Conservation (phyloP, 352 stramenopile species). For the Pseudoperonospora humuli region DNA sequence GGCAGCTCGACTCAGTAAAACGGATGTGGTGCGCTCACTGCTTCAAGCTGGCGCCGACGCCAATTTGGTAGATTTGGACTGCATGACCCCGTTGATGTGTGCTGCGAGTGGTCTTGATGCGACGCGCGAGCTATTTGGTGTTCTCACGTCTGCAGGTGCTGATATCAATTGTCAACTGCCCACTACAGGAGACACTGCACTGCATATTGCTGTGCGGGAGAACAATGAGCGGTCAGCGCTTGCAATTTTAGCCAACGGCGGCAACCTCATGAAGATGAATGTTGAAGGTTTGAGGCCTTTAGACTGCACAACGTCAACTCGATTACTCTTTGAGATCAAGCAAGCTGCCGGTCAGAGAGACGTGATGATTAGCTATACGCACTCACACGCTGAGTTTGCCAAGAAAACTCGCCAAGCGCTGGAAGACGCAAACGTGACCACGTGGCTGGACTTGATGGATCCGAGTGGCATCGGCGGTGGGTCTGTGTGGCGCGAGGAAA, state of each 20-base stretch:
- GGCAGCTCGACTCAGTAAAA: slow-evolving; percentile 55
- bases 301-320: slow-evolving; percentile 73
- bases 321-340: slow-evolving; percentile 77
- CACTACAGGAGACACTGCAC: slow-evolving; percentile 53
- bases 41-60: slow-evolving; percentile 33
- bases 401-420: slow-evolving; percentile 65
- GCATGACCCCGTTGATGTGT: slow-evolving; percentile 66
- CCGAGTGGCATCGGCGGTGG: slow-evolving; percentile 78
- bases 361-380: slow-evolving; percentile 86
- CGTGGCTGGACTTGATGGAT: slow-evolving; percentile 83
- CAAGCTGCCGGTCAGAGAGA: slow-evolving; percentile 66
- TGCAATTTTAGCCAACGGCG: slow-evolving; percentile 56
- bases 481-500: slow-evolving; percentile 75
- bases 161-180: slow-evolving; percentile 71
- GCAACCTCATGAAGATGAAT: slow-evolving; percentile 74
- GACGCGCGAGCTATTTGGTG: slow-evolving; percentile 41
- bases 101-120: slow-evolving; percentile 39
- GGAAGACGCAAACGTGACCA: slow-evolving; percentile 73
- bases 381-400: slow-evolving; percentile 75
- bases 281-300: slow-evolving; percentile 53
- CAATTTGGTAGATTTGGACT: slow-evolving; percentile 44
- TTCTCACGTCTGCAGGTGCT: slow-evolving; percentile 44
- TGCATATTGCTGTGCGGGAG: slow-evolving; percentile 62
- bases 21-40: slow-evolving; percentile 43
- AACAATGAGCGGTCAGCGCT: slow-evolving; percentile 62